These are phyloP conservation scores for Solanum commersonii DNA, from an alignment of 257 asterid species.

Conservation along the genomic window DNA sequence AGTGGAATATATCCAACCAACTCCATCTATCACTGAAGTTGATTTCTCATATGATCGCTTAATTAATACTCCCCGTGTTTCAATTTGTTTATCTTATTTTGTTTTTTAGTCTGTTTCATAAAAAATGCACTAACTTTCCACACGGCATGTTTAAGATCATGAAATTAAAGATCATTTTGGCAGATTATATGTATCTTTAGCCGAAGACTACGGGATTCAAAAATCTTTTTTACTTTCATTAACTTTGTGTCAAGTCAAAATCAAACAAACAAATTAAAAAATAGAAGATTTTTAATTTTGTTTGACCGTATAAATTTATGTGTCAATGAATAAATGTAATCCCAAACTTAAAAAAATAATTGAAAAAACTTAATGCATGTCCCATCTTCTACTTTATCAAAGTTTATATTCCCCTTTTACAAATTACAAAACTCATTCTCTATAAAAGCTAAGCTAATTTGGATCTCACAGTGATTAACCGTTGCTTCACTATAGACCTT, in stretches of 20 bases:
- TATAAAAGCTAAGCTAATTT: not conserved
- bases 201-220: accelerated
- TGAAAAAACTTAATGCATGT: not conserved
- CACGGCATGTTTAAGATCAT: accelerated
- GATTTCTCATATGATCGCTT: not conserved
- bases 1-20: slow-evolving; percentile 18
- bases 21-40: slow-evolving; percentile 14
- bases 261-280: no score
- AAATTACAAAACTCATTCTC: not conserved
- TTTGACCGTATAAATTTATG: no score
- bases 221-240: accelerated
- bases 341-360: no score
- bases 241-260: not conserved
- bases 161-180: no score
- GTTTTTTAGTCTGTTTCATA: not conserved
- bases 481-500: not conserved
- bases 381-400: not conserved
- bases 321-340: no score
- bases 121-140: not conserved
- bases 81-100: no score
- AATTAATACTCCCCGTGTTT: not conserved
- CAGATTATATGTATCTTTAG: not conserved
- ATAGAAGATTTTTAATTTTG: no score
- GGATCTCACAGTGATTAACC: not conserved
- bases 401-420: not conserved